These are phyloP conservation scores for Fraxinus velutina DNA, from an alignment of 305 asterid genomes.

Conservation along the genomic window DNA sequence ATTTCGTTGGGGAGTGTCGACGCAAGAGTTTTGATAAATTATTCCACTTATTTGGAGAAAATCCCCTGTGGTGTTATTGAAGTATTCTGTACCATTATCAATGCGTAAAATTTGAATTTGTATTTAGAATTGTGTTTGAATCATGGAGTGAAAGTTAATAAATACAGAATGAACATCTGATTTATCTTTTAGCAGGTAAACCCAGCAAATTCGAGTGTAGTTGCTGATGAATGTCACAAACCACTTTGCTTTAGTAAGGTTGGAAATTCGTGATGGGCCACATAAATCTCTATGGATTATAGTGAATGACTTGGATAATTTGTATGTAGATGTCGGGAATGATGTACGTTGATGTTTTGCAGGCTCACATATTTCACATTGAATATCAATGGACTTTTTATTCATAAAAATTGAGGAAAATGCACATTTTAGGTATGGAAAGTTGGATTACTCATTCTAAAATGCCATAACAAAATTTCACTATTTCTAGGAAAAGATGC, in stretches of 20 bases:
- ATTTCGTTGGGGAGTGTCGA: neutral
- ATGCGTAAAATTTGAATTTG: neutral
- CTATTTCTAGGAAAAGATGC: neutral
- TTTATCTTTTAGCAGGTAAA: neutral
- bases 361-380: neutral
- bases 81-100: neutral
- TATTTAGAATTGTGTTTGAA: too few species aligned
- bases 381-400: neutral
- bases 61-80: neutral
- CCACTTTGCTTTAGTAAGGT: neutral
- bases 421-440: neutral
- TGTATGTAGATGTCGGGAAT: neutral
- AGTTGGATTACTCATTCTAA: neutral
- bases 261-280: neutral
- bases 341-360: neutral
- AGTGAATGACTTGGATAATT: neutral
- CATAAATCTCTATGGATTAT: neutral
- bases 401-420: neutral
- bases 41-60: neutral
- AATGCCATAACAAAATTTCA: neutral
- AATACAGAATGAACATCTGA: neutral
- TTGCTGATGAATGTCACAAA: neutral
- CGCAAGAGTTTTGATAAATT: neutral
- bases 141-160: neutral
- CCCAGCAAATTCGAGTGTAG: neutral